phyloP scores from a whole-genome alignment of 352 stramenopile genomes.

The Globisporangium parvum region DNA sequence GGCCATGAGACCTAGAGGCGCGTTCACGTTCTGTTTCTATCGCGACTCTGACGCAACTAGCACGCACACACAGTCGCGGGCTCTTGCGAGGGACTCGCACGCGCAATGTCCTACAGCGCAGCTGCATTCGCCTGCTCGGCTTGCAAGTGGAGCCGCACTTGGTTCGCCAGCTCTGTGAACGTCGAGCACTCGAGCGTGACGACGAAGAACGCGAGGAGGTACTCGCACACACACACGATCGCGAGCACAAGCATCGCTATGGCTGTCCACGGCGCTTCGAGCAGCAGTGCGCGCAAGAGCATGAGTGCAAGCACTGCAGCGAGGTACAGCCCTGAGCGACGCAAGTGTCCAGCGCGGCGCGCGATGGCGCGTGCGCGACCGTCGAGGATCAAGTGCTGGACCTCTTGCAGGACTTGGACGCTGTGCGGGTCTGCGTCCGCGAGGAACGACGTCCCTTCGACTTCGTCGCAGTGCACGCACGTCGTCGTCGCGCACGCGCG shows the following conservation, averaged over 20 bases:
- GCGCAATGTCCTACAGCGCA: conserved; percentile 4
- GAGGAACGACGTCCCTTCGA: conserved; percentile 20
- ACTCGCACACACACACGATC: conserved; percentile 43
- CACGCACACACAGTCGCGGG: too few species aligned
- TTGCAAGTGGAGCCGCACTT: conserved; percentile 60
- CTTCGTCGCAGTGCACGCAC: conserved; percentile 38
- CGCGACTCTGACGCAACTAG: too few species aligned
- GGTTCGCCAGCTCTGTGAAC: conserved; percentile 69
- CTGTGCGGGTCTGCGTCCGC: conserved; percentile 15
- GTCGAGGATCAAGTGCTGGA: conserved; percentile 30
- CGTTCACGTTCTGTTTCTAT: too few species aligned
- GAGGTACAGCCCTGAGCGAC: conserved; percentile 22
- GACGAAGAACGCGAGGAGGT: conserved; percentile 75
- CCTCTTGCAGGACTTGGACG: conserved; percentile 36
- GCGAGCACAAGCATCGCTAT: conserved; percentile 28
- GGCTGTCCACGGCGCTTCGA: conserved; percentile 21
- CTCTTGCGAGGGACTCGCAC: too few species aligned
- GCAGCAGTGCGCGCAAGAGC: conserved; percentile 21
- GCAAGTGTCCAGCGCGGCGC: conserved; percentile 31
- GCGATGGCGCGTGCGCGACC: conserved; percentile 35
- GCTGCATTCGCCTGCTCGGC: conserved; percentile 15
- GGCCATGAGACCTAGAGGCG: too few species aligned
- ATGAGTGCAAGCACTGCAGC: conserved; percentile 7
- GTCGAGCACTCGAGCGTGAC: conserved; percentile 76
- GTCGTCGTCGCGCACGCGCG: conserved; percentile 31